Evolutionary conservation across 345 rosid species (phyloP).

Genomic region (Dovyalis caffra): DNA sequence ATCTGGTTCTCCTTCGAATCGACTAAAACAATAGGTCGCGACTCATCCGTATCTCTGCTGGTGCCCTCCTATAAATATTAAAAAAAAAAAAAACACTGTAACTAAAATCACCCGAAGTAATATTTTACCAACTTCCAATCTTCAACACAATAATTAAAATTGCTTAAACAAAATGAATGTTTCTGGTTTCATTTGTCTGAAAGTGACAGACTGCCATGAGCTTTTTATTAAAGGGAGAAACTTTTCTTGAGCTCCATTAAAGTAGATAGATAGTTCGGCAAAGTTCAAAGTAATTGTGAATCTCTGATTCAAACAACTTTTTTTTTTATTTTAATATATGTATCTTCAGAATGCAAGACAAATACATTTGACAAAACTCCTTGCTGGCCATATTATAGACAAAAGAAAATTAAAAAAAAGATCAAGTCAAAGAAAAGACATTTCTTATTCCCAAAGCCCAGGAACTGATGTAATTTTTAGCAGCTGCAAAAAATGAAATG

Average conservation of each 20-base stretch:
- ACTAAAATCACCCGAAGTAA: neutral
- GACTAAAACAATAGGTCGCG: constrained; percentile 42
- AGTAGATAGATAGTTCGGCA: neutral
- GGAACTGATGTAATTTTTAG: neutral
- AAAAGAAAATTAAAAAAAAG: no score
- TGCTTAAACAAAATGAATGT: neutral
- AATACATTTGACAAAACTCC: no score
- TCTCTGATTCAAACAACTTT: neutral
- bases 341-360: neutral
- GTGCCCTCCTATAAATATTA: constrained; percentile 31
- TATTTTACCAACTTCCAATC: neutral
- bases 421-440: no score
- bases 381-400: no score
- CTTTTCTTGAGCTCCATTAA: neutral
- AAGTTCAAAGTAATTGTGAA: neutral
- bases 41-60: constrained; percentile 22
- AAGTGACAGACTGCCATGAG: neutral
- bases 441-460: no score
- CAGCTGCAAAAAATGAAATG: neutral
- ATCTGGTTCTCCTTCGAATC: constrained; percentile 46
- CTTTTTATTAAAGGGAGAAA: neutral
- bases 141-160: neutral
- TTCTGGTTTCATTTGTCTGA: neutral
- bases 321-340: neutral
- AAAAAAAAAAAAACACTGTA: neutral